Conservation (phyloP, 805 yeast species). For the Zygosaccharomyces rouxii region DNA sequence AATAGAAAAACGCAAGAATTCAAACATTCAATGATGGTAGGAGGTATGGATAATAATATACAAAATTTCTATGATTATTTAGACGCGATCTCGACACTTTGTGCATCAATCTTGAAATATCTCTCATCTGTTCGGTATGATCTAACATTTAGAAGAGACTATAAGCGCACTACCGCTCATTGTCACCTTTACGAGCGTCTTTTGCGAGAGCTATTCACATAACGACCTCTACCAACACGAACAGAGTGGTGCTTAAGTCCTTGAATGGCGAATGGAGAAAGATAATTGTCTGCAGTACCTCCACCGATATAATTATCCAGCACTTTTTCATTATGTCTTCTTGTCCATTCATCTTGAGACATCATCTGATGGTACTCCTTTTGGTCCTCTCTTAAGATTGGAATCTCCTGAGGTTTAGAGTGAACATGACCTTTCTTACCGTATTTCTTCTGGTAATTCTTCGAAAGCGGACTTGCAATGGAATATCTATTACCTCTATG, state of each 20-base stretch:
- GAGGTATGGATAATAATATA: too few relatives aligned
- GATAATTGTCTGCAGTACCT: constrained; percentile 68
- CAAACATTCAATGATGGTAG: too few relatives aligned
- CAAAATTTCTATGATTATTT: too few relatives aligned
- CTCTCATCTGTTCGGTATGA: too few relatives aligned
- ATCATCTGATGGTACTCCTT: constrained; percentile 86
- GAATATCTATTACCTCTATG: constrained; percentile 80
- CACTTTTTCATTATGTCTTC: constrained; percentile 79
- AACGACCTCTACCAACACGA: constrained; percentile 79
- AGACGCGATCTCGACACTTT: too few relatives aligned
- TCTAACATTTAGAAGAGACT: too few relatives aligned
- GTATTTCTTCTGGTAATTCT: constrained; percentile 59
- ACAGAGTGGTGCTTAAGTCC: constrained; percentile 65
- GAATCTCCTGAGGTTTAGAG: constrained; percentile 48
- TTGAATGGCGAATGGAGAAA: constrained; percentile 78
- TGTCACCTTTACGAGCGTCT: constrained; percentile 20
- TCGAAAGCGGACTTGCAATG: constrained; percentile 82
- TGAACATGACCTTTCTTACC: constrained; percentile 83
- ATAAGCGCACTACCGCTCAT: too few relatives aligned
- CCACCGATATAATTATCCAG: constrained; percentile 90
- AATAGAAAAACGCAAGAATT: background rate
- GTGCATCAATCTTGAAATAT: too few relatives aligned
- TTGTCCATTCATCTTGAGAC: constrained; percentile 83
- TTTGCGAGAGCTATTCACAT: constrained; percentile 61
- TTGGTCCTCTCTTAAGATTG: constrained; percentile 83